Evolutionary conservation across 257 asterid genomes (phyloP).

Genomic region (Scutellaria galericulata): DNA sequence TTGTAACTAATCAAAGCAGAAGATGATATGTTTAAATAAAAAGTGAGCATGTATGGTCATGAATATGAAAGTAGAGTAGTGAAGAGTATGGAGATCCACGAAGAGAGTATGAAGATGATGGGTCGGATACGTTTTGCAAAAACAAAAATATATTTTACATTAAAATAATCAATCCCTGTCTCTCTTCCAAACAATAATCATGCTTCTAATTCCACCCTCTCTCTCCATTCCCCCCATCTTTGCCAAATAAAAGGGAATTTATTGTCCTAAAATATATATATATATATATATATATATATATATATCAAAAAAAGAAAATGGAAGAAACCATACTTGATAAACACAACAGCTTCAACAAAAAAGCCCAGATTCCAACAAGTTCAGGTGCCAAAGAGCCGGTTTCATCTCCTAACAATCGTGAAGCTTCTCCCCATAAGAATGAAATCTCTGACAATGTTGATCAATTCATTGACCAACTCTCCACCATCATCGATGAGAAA

Average conservation of each 20-base stretch:
- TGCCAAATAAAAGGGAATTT: not conserved
- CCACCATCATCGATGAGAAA: slow-evolving; percentile 48
- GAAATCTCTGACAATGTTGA: slow-evolving; percentile 50
- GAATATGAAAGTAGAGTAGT: slow-evolving; percentile 18
- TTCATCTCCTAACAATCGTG: not conserved
- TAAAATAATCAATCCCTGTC: not conserved
- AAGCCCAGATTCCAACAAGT: slow-evolving; percentile 4
- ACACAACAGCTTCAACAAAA: slow-evolving; percentile 37
- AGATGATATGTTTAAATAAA: too few relatives aligned
- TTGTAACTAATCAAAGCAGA: too few relatives aligned
- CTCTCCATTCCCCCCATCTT: not conserved
- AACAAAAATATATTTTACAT: not conserved
- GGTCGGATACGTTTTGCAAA: not conserved
- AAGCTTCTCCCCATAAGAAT: slow-evolving; percentile 11
- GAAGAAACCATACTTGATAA: slow-evolving; percentile 42
- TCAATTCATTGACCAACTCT: slow-evolving; percentile 42
- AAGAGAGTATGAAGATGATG: too few relatives aligned
- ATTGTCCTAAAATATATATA: not conserved
- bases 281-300: not conserved
- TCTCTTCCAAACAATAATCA: slow-evolving; percentile 13
- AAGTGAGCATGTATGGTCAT: too few relatives aligned
- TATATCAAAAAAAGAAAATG: slow-evolving; percentile 32
- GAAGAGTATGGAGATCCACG: slow-evolving; percentile 32
- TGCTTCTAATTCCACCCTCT: slow-evolving; percentile 27
- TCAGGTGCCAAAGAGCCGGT: slow-evolving; percentile 28